Evolutionary conservation across 176 grass and related monocot species (phyloP).

Genomic region (Triticum urartu): DNA sequence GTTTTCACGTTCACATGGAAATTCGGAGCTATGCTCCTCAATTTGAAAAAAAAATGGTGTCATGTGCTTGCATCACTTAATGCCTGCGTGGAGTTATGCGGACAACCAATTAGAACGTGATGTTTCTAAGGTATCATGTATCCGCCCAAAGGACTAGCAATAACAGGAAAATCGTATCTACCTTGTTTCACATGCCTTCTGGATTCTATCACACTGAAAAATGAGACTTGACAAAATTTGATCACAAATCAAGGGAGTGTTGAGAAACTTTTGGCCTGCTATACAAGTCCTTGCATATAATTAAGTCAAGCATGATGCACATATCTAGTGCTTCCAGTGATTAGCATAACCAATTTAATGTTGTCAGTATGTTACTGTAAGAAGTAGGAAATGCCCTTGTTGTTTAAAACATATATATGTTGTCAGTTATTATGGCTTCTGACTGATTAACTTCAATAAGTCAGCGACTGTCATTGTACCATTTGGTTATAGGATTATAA

Average conservation of each 20-base stretch:
- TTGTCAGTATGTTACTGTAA: not conserved
- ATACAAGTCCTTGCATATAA: not conserved
- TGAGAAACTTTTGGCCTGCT: not conserved
- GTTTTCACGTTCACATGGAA: no score
- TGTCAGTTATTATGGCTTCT: conserved; percentile 11
- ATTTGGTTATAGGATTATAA: not conserved
- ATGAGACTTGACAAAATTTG: not conserved
- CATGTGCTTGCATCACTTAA: not conserved
- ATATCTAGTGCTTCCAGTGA: not conserved
- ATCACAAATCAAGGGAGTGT: not conserved
- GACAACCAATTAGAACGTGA: not conserved
- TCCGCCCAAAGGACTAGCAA: not conserved
- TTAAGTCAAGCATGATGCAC: not conserved
- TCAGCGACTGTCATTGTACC: not conserved
- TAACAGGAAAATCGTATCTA: not conserved
- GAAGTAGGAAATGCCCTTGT: not conserved
- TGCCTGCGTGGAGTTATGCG: not conserved
- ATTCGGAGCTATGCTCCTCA: no score
- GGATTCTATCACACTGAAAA: not conserved
- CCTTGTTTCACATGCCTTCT: not conserved
- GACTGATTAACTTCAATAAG: conserved; percentile 4
- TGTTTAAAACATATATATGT: not conserved
- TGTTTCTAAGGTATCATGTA: not conserved
- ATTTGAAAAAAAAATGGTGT: not conserved
- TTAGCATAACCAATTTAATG: not conserved